phyloP scores from a whole-genome alignment of 2,329 filamentous ascomycete species.

The Alternaria ventricosa region DNA sequence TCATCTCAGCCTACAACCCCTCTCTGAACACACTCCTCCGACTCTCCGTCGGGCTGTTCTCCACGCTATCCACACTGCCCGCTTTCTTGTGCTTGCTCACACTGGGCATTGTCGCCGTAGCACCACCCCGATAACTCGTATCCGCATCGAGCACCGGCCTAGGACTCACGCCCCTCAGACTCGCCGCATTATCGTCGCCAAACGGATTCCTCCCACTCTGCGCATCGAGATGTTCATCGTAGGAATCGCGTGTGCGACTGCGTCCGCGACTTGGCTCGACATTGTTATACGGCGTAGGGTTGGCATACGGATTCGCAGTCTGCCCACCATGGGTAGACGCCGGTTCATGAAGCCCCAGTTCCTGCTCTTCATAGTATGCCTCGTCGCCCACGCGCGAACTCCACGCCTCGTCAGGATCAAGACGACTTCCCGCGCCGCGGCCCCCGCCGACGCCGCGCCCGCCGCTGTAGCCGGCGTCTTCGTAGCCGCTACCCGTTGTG shows the following conservation, averaged over 20 bases:
- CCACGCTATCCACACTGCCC: conserved; percentile 42
- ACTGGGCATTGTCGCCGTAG: conserved; percentile 51
- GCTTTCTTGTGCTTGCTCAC: conserved; percentile 40
- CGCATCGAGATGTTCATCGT: conserved; percentile 42
- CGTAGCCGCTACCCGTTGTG: conserved; percentile 75
- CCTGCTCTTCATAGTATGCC: conserved; percentile 79
- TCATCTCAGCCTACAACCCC: conserved; percentile 59
- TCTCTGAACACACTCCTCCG: conserved; percentile 74
- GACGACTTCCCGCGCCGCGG: conserved; percentile 60
- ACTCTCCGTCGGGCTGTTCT: conserved; percentile 69
- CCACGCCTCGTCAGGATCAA: conserved; percentile 88
- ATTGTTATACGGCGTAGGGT: neutral
- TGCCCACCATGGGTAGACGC: conserved; percentile 39
- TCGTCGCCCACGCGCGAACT: conserved; percentile 79
- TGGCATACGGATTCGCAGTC: conserved; percentile 43
- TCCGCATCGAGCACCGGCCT: conserved; percentile 65
- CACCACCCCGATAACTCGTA: conserved; percentile 46
- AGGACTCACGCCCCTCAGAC: conserved; percentile 75
- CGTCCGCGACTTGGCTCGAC: conserved; percentile 50
- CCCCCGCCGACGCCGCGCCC: conserved; percentile 32
- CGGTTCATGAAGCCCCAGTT: conserved; percentile 65
- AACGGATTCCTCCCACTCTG: conserved; percentile 44
- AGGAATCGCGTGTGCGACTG: conserved; percentile 57
- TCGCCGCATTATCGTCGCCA: conserved; percentile 52
- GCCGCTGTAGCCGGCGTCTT: conserved; percentile 62